These are phyloP conservation scores for Nitzschia sp. DNA, from an alignment of 108 stramenopile genomes.

Conservation along the genomic window DNA sequence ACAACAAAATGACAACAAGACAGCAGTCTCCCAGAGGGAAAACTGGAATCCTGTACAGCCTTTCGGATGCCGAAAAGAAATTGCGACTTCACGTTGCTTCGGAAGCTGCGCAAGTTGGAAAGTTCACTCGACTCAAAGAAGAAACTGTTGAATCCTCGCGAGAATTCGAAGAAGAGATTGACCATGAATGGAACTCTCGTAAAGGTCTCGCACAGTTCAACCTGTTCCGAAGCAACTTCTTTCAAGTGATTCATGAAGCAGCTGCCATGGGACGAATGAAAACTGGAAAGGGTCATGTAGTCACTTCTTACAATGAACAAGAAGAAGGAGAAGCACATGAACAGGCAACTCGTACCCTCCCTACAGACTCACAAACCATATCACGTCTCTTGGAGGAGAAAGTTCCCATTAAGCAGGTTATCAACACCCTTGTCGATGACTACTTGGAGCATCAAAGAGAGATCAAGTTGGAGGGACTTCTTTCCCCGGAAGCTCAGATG, in stretches of 20 bases:
- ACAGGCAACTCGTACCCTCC: not conserved
- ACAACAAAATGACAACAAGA: not conserved
- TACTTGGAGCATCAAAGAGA: conserved; percentile 4
- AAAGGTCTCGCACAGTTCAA: conserved; percentile 9
- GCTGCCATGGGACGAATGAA: conserved; percentile 28
- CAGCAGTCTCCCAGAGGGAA: not conserved
- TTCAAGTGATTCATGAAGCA: conserved; percentile 29
- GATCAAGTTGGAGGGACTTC: conserved; percentile 1
- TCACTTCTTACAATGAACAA: not conserved
- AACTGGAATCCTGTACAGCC: not conserved
- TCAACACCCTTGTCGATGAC: conserved; percentile 1
- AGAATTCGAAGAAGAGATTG: conserved; percentile 1
- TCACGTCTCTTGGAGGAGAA: not conserved
- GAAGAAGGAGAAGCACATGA: not conserved
- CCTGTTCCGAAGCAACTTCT: conserved; percentile 4
- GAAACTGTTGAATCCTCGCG: conserved; percentile 23
- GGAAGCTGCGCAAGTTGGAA: conserved; percentile 35
- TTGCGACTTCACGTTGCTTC: not conserved
- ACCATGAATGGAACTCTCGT: conserved; percentile 5
- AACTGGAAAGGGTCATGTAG: not conserved
- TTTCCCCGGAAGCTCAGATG: conserved; percentile 7
- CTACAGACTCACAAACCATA: not conserved
- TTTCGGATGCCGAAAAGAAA: not conserved
- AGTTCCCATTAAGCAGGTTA: not conserved
- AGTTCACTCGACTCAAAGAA: conserved; percentile 26